Evolutionary conservation across 73 alveolate genomes (phyloP), one percentile per base, ranked within the genome.

Genomic region (Vitrella brassicaformis): DNA sequence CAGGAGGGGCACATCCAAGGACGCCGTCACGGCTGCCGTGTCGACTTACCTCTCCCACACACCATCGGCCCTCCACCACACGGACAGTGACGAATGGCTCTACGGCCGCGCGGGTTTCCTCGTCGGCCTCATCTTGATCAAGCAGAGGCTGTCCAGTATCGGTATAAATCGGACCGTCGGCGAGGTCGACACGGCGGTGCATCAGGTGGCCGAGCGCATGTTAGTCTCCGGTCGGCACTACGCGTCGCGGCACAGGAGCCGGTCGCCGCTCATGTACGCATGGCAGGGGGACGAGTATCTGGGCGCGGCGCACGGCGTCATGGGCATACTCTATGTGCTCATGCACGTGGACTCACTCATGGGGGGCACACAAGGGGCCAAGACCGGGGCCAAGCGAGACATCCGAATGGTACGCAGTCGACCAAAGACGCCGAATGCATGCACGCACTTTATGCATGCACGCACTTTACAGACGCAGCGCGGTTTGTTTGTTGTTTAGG

Each of bases 231-330:
- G 78, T 9, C 0, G 47, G 45, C 22, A 31, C n/a, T 26, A 28
- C 45, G 67, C 77, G 45, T 77, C 81, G 19, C 30, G 39, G 30
- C 39, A 28, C 25, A 70, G 47, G 30, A 30, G 31, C 18, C 25
- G 70, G 28, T 66, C 74, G 0, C 65, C 66, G 19, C 72, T 73
- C 31, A 30, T 68, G 67, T 80, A 47, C 70, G 75, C 87, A 84
- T 47, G 85, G 87, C 56, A 67, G 73, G 85, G 85, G 27, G 68
- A 74, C 22, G 73, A 74, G n/a, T 92, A 90, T 78, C 47, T 92
- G 70, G 98, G 98, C 0, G 98, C 94, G 29, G 98, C 98, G 27
- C 98, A 92, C 83, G 98, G 98, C 0, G 75, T 87, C 74, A 86
- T 90, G 75, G 98, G 98, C 31, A 85, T 85, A 27, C 10, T 88